Evolutionary conservation across 177 flowering plant genomes (phyloP).

Genomic region (Vitis hybrid): DNA sequence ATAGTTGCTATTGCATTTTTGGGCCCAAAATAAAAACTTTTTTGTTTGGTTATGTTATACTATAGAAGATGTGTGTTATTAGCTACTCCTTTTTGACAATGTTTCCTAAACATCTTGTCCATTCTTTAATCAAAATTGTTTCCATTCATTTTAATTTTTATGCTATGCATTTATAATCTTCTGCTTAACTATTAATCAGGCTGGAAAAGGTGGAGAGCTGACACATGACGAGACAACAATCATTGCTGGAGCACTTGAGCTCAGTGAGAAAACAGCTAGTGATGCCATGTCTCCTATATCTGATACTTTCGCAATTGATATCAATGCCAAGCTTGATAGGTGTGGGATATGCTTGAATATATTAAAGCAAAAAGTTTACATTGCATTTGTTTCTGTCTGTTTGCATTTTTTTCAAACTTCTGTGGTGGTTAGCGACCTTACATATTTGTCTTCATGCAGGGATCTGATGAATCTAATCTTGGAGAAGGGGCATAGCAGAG

Average conservation of each 20-base stretch:
- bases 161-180: neutral
- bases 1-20: neutral
- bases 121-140: neutral
- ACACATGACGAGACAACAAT: constrained; percentile 96
- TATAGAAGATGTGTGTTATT: neutral
- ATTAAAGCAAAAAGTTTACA: neutral
- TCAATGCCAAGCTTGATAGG: constrained; percentile 68
- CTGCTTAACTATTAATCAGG: constrained; percentile 39
- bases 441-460: constrained; percentile 35
- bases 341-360: neutral
- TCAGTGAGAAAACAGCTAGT: constrained; percentile 76
- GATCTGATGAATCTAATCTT: constrained; percentile 63
- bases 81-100: too few relatives aligned
- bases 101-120: neutral
- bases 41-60: neutral
- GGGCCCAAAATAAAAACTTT: neutral
- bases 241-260: constrained; percentile 94
- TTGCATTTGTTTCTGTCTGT: too few relatives aligned
- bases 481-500: constrained; percentile 92
- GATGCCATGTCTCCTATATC: constrained; percentile 95
- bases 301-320: constrained; percentile 80
- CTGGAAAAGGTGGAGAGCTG: constrained; percentile 98
- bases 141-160: neutral
- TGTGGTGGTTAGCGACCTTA: constrained; percentile 1
- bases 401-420: neutral